Evolutionary conservation across 768 basidiomycete species (phyloP), one percentile per base, ranked within the genome.

Genomic region (Boletus sensibilis): DNA sequence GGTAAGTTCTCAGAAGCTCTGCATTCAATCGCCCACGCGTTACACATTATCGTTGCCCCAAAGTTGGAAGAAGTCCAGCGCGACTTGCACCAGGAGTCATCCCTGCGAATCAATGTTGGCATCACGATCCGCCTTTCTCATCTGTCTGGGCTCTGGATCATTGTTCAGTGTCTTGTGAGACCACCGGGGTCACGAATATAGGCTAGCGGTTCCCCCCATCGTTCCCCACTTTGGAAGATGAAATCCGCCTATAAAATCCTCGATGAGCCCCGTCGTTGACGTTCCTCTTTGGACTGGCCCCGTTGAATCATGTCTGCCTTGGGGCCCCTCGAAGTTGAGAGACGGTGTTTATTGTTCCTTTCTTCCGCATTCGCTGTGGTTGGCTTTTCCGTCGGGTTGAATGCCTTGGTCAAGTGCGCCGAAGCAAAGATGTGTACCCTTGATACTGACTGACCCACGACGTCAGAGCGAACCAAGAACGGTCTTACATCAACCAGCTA

Each of bases 351-450:
- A 2, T 65, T 75, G 33, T 58, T 59, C 23, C 60, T 76, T 38
- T 70, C 72, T 39, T 72, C 67, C 52, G 64, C 65, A 14, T 74
- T 72, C 59, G 63, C 68, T 1, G 48, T 68, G 10, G 61, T 72
- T 5, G 61, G 58, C 6, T 49, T 49, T 23, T 49, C 54, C 13
- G 58, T 67, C 5, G 64, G 64, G 11, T 23, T 65, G 39, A 65
- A 65, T 50, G 60, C 66, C 1, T 50, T 60, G 46, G 29, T 65
- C 61, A 67, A 65, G 66, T 63, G 37, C 34, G 66, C 53, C 8
- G 2, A 38, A 18, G 0, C 20, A 34, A 25, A 29, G 13, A 37
- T 20, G 3, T 10, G 10, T 40, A 9, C 16, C 14, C 40, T 37
- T 27, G 25, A 44, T 21, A 12, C 51, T 60, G 23, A 12, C 51